A percentile compares a stretch with the other conserved stretches of the same genome.
Evolutionary conservation across 2,329 filamentous ascomycete genomes (phyloP).

Genomic region (Bimuria novae-zelandiae): DNA sequence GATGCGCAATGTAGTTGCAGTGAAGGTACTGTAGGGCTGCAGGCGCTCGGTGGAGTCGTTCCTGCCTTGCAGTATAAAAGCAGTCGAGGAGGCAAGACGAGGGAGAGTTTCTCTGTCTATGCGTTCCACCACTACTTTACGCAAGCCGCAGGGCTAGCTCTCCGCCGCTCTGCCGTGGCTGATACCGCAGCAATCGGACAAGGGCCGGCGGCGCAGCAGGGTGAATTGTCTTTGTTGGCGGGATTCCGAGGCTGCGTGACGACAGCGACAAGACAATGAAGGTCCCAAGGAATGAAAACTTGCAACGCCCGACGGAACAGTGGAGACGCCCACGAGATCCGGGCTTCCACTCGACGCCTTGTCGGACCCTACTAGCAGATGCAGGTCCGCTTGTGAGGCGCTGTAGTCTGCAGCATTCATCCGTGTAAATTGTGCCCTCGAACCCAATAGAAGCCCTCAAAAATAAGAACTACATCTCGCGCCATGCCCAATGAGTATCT

Average conservation of each 20-base stretch:
- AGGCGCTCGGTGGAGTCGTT: conserved; percentile 12
- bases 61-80: background rate
- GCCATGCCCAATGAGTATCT: background rate
- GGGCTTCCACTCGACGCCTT: conserved; percentile 4
- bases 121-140: conserved; percentile 2
- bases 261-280: conserved; percentile 11
- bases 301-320: conserved; percentile 12
- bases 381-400: conserved; percentile 19
- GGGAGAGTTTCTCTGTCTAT: background rate
- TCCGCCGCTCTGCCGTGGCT: conserved; percentile 13
- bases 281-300: conserved; percentile 2
- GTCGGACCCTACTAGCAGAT: conserved; percentile 5
- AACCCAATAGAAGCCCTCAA: conserved; percentile 14
- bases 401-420: conserved; percentile 10
- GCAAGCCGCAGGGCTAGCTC: background rate
- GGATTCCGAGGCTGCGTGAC: conserved; percentile 9
- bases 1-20: conserved; percentile 9
- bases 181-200: conserved; percentile 19
- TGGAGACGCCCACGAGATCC: conserved; percentile 7
- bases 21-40: conserved; percentile 17
- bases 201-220: conserved; percentile 13
- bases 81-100: background rate
- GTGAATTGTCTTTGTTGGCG: conserved; percentile 15
- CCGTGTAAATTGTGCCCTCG: conserved; percentile 19
- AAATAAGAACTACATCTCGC: background rate